Conservation (phyloP, 768 basidiomycete species). For the Amyloporia xantha region DNA sequence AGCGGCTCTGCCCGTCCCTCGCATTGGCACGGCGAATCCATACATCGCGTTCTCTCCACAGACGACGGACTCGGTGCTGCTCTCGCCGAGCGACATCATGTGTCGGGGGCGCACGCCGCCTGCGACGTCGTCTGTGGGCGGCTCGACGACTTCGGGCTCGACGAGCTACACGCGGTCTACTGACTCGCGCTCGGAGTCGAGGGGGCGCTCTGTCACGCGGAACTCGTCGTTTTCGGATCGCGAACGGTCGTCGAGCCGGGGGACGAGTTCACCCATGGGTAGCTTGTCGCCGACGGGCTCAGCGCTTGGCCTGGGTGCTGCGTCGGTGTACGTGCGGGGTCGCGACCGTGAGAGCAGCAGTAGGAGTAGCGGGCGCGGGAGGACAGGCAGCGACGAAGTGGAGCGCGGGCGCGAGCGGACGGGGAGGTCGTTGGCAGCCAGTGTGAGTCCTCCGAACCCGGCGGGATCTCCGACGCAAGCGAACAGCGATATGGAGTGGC, state of each 20-base stretch:
- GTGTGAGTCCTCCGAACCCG: constrained; percentile 31
- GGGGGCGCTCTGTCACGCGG: constrained; percentile 51
- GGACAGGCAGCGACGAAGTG: constrained; percentile 14
- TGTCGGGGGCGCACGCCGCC: constrained; percentile 16
- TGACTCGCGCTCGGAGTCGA: constrained; percentile 25
- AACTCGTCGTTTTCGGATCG: constrained; percentile 49
- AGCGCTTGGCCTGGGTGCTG: constrained; percentile 18
- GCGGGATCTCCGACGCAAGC: constrained; percentile 22
- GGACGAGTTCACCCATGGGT: constrained; percentile 28
- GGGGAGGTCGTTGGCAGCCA: constrained; percentile 34
- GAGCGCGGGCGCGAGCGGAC: constrained; percentile 38
- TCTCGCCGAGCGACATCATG: constrained; percentile 19
- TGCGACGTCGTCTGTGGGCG: constrained; percentile 16
- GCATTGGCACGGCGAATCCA: constrained; percentile 22
- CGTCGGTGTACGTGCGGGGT: constrained; percentile 10
- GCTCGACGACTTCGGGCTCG: constrained; percentile 21
- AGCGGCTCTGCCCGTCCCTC: constrained; percentile 18
- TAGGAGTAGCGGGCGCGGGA: no score
- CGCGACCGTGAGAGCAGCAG: constrained; percentile 9
- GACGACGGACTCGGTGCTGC: constrained; percentile 21
- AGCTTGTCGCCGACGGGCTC: constrained; percentile 30
- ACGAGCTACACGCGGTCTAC: constrained; percentile 24
- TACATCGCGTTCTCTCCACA: constrained; percentile 27
- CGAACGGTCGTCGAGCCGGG: constrained; percentile 35
- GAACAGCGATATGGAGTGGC: constrained; percentile 8